Conservation (phyloP, 1,139 yeast species). For the Yamadazyma sp. region DNA sequence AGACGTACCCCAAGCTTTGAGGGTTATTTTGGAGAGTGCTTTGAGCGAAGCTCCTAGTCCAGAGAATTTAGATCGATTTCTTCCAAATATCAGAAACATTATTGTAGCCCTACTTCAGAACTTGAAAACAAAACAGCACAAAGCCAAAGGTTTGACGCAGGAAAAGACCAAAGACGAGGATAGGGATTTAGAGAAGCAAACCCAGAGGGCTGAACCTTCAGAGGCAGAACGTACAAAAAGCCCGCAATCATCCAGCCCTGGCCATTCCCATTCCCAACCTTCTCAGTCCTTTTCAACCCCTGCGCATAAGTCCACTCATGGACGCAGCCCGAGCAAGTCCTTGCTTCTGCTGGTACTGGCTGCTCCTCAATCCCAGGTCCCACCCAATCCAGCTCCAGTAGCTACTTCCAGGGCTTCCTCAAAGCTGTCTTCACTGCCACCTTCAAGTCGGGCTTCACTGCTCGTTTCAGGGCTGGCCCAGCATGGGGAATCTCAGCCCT, state of each 20-base stretch:
- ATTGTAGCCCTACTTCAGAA: conserved; percentile 80
- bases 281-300: not conserved
- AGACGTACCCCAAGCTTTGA: conserved; percentile 41
- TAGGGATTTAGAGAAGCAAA: not conserved
- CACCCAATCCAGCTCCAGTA: conserved; percentile 5
- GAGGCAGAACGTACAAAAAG: not conserved
- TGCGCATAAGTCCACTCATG: not conserved
- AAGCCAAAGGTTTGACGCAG: conserved; percentile 31
- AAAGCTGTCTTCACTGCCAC: conserved; percentile 1
- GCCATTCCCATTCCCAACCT: not conserved
- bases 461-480: not conserved
- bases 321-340: conserved; percentile 1
- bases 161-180: conserved; percentile 4
- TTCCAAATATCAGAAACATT: conserved; percentile 85
- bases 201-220: not conserved
- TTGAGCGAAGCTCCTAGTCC: conserved; percentile 85
- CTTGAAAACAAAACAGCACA: conserved; percentile 74
- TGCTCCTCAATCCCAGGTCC: conserved; percentile 5
- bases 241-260: conserved; percentile 1
- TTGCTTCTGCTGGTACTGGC: not conserved
- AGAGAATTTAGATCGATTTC: conserved; percentile 72
- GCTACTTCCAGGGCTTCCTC: not conserved
- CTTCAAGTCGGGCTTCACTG: not conserved
- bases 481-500: conserved; percentile 1
- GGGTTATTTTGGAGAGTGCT: conserved; percentile 83